Base-by-base conservation (phyloP, 2,329 filamentous ascomycete species). In the Sporothrix variecibatus region DNA sequence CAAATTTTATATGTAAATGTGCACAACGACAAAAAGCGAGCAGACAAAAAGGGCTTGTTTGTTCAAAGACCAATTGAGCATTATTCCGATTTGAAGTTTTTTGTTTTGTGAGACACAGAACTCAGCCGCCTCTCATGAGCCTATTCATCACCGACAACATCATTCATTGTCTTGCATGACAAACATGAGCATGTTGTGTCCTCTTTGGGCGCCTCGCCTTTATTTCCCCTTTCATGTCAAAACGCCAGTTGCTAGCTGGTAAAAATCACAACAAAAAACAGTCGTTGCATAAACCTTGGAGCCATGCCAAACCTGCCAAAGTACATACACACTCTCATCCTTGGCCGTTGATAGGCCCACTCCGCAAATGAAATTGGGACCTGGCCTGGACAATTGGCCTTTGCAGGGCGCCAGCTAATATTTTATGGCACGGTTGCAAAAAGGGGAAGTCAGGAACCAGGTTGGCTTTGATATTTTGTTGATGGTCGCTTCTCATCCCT, bases 321-420 rank as follows among this genome's bases (percentile, higher is more conserved):
- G 26, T 34, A 31, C 5, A 15, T 28, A 17, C 62, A 65, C 60
- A 65, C 23, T 15, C 40, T 49, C 67, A 17, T 69, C 11, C 58
- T 56, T 43, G 31, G 60, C 71, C 38, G 60, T 60, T 72, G 71
- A 72, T 72, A 67, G 71, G 71, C 60, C 46, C 58, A 56, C 64
- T 72, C n/a, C 58, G 34, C 28, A 67, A 72, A 72, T 67, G 60
- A 64, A 65, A 67, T 53, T 28, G 31, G 15, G 56, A 31, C 26
- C 49, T 23, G 58, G 9, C 38, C 49, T 17, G 58, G 3, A 26
- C 28, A 15, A 17, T 9, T 53, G 38, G 38, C 56, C 17, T 51
- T 53, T 69, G 46, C 26, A 68, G 65, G 62, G 23, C 62, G 62
- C 38, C 62, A 46, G 62, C 23, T 46, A 43, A 3, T 26, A 26